These are phyloP conservation scores for Salinomyces thailandicus DNA, from an alignment of 2,329 filamentous ascomycete species.

Conservation along the genomic window DNA sequence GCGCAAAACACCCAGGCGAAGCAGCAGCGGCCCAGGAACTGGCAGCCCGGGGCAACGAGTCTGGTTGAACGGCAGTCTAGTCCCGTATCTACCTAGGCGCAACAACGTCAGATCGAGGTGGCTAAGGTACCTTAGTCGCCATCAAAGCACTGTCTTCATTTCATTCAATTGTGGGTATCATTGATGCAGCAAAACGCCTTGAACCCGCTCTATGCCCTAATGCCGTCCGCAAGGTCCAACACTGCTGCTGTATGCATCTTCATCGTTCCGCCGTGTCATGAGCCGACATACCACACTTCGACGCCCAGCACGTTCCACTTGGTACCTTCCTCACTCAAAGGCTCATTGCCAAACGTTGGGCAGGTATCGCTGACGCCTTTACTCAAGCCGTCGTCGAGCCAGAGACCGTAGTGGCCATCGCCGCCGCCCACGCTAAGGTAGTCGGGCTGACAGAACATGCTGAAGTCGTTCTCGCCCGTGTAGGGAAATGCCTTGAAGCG, in stretches of 20 bases:
- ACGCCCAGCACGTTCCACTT: conserved; percentile 88
- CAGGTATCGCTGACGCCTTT: conserved; percentile 74
- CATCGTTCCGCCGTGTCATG: conserved; percentile 7
- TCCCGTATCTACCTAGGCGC: no score
- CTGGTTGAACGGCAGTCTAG: no score
- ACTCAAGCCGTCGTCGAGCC: conserved; percentile 80
- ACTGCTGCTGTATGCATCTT: no score
- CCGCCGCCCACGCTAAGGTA: conserved; percentile 78
- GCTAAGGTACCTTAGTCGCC: no score
- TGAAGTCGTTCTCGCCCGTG: conserved; percentile 90
- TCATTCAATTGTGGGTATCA: neutral
- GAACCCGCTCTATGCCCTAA: no score
- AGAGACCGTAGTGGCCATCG: conserved; percentile 84
- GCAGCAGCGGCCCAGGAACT: no score
- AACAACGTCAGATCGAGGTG: no score
- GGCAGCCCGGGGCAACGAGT: no score
- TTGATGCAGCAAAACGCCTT: neutral
- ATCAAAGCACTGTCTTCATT: neutral
- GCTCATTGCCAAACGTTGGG: conserved; percentile 90
- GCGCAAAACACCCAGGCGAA: no score
- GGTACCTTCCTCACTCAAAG: conserved; percentile 79
- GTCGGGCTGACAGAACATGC: conserved; percentile 79
- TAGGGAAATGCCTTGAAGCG: conserved; percentile 97
- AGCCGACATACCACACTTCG: conserved; percentile 88
- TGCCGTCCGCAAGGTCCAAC: no score